phyloP scores from a whole-genome alignment of 306 rosid genomes.

The Dalbergia oliveri region DNA sequence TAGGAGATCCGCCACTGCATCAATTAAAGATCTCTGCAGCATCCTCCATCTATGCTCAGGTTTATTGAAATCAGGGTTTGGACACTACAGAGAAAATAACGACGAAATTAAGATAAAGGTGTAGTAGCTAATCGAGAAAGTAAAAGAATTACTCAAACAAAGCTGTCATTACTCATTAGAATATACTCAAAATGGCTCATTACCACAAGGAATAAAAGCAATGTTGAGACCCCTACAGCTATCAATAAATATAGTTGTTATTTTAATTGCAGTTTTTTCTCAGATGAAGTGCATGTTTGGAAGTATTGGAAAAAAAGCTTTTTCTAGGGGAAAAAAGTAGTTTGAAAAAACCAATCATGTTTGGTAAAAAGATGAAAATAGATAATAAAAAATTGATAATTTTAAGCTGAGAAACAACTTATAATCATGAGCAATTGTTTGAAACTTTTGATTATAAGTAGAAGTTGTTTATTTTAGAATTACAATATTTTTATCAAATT shows the following conservation, averaged over 20 bases:
- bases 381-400: too few species aligned
- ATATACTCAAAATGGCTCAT: not conserved
- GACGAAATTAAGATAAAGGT: conserved; percentile 15
- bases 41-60: conserved; percentile 94
- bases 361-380: too few species aligned
- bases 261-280: conserved; percentile 1
- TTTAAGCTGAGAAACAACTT: too few species aligned
- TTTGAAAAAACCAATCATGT: not conserved
- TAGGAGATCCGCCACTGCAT: conserved; percentile 79
- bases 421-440: too few species aligned
- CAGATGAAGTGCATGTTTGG: not conserved
- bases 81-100: conserved; percentile 64
- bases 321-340: not conserved
- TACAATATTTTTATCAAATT: too few species aligned
- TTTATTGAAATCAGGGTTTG: conserved; percentile 89
- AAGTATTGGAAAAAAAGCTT: not conserved
- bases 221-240: conserved; percentile 9
- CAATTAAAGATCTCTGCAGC: conserved; percentile 81
- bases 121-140: not conserved
- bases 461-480: too few species aligned
- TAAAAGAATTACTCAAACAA: conserved; percentile 12
- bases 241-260: conserved; percentile 11
- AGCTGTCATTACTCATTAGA: conserved; percentile 13
- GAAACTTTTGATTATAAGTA: too few species aligned
- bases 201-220: conserved; percentile 1